Base-by-base conservation (phyloP, 2,329 filamentous ascomycete species). In the Dryadomyces quercus-mongolicae region DNA sequence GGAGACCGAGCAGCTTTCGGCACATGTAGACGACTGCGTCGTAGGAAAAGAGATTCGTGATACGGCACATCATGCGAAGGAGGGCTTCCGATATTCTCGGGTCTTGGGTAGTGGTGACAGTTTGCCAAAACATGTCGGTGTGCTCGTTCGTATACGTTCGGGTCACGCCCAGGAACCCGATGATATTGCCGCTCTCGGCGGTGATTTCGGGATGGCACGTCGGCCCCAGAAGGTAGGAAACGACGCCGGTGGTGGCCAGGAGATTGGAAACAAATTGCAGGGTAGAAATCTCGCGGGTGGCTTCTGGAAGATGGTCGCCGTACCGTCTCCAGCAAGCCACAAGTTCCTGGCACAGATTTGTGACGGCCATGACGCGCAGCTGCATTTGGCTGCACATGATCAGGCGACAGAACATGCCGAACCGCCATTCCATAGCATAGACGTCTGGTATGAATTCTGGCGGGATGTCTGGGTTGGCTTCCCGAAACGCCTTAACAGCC, bases 171-270 rank as follows among this genome's bases (percentile, higher is more conserved):
- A 97, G 74, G 63, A 97, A 97, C 1, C 88, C 88, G 49, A 96
- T 75, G 53, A 97, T 86, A 59, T 95, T 95, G 44, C 78, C 77
- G 62, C 88, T 88, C 60, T 90, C 82, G 40, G 78, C 76, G 20
- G 94, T 93, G 53, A 97, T 81, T 64, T 95, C 90, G 1, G 91
- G 89, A 63, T 97, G 93, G 36, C 92, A 96, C 54, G 90, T 90
- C 15, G 92, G 83, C 2, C 92, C 88, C 52, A 96, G 79, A 48
- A 98, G 82, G 67, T 96, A 97, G 56, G 90, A 82, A 22, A 95
- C 80, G 25, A 97, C 73, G 53, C 83, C 82, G 43, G 85, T 84
- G 7, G 76, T 70, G 16, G 85, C 74, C 38, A 97, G 72, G 59
- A 87, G 85, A 22, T 79, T 73, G 5, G 87, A 81, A 53, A 94